Evolutionary conservation across 371 early-diverging fungal genomes (phyloP).

Genomic region (Mucor saturninus): DNA sequence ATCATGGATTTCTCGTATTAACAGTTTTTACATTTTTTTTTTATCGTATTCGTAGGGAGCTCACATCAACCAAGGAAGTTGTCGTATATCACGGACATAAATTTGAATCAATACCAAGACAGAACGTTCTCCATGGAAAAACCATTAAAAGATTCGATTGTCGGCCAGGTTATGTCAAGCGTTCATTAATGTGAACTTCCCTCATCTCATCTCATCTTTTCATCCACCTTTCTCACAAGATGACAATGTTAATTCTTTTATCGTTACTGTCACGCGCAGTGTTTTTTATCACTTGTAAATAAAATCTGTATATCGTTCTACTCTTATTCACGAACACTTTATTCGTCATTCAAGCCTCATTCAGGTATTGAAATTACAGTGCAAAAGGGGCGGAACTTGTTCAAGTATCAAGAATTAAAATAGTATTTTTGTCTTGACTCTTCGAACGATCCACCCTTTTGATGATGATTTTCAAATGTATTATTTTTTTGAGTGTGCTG

Average conservation of each 20-base stretch:
- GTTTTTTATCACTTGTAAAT: slow-evolving; percentile 7
- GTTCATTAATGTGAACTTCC: not conserved
- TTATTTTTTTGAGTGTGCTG: no score
- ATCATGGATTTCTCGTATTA: slow-evolving; percentile 17
- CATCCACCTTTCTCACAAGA: not conserved
- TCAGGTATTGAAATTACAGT: not conserved
- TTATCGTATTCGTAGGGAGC: not conserved
- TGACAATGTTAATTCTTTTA: not conserved
- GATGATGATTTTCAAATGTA: no score
- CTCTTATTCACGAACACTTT: slow-evolving; percentile 12
- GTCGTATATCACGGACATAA: no score
- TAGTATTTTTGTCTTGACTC: no score
- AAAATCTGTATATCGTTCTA: slow-evolving; percentile 6
- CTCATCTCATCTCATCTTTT: not conserved
- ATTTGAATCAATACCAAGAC: no score
- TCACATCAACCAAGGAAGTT: no score
- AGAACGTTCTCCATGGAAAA: not conserved
- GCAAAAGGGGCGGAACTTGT: no score
- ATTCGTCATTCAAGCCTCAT: not conserved
- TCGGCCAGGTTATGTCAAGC: not conserved
- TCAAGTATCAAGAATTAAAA: no score
- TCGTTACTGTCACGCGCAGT: slow-evolving; percentile 8
- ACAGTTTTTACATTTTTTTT: slow-evolving; percentile 13
- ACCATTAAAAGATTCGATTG: not conserved
- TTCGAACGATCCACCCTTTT: no score